These are phyloP conservation scores for Debaryomyces hansenii DNA, from an alignment of 805 yeast species.

Conservation along the genomic window DNA sequence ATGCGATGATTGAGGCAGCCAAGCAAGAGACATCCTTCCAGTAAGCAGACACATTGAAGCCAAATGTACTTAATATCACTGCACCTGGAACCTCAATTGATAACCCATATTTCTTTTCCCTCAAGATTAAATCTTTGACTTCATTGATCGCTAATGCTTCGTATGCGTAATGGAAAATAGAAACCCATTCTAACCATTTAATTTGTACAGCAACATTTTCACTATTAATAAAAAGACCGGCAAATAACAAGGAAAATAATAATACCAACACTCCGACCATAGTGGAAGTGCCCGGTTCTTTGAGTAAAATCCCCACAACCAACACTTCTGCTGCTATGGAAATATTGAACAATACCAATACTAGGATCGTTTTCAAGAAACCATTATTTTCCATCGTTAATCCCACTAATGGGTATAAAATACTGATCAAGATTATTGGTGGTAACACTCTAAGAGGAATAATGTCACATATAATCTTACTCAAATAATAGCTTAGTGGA, in stretches of 20 bases:
- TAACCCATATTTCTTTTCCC: constrained; percentile 88
- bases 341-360: constrained; percentile 79
- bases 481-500: constrained; percentile 79
- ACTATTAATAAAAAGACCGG: constrained; percentile 90
- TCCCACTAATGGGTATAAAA: constrained; percentile 89
- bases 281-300: constrained; percentile 91
- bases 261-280: constrained; percentile 81
- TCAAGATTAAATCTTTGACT: constrained; percentile 78
- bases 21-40: constrained; percentile 65
- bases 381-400: constrained; percentile 75
- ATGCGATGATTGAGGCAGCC: constrained; percentile 54
- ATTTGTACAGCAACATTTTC: constrained; percentile 54
- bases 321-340: constrained; percentile 84
- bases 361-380: constrained; percentile 65
- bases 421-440: constrained; percentile 75
- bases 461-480: constrained; percentile 87
- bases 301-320: constrained; percentile 81
- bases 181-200: constrained; percentile 75
- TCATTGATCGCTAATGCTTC: constrained; percentile 92
- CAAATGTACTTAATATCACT: constrained; percentile 91
- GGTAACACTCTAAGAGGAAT: constrained; percentile 93
- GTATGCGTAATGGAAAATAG: constrained; percentile 94
- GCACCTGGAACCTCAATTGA: constrained; percentile 98
- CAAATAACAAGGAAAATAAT: constrained; percentile 83
- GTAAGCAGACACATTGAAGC: constrained; percentile 81